phyloP scores from a whole-genome alignment of 805 yeast genomes.

The Metschnikowia lunata region DNA sequence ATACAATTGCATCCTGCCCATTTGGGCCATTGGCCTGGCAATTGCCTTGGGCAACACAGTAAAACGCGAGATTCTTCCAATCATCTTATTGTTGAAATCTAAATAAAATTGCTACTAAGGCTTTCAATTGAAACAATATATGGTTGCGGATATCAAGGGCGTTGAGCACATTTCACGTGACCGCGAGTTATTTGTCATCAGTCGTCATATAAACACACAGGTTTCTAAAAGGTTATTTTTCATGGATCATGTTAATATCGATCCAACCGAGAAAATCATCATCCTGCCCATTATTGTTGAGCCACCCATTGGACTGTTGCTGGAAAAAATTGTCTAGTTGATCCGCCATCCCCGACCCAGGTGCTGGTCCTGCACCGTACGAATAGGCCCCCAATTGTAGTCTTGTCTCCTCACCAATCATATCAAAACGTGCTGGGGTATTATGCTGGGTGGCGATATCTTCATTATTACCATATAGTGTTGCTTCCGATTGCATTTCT shows the following conservation, averaged over 20 bases:
- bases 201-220: no score
- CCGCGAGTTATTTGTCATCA: no score
- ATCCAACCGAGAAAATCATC: constrained; percentile 96
- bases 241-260: constrained; percentile 52
- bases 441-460: background rate
- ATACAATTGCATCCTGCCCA: constrained; percentile 12
- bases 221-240: constrained; percentile 1
- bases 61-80: constrained; percentile 14
- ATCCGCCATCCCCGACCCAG: constrained; percentile 20
- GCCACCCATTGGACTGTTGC: constrained; percentile 83
- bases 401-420: constrained; percentile 6
- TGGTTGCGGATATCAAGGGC: no score
- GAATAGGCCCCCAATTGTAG: constrained; percentile 7
- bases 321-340: constrained; percentile 62
- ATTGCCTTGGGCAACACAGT: constrained; percentile 9
- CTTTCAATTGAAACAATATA: no score
- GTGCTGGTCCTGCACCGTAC: constrained; percentile 4
- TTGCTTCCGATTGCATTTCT: constrained; percentile 1
- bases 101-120: background rate
- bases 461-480: background rate
- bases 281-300: constrained; percentile 56
- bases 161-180: no score
- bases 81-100: constrained; percentile 4
- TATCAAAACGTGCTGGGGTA: constrained; percentile 3
- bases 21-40: constrained; percentile 10